phyloP scores from a whole-genome alignment of 1,284 basidiomycete species.

The Ganoderma lucidum region DNA sequence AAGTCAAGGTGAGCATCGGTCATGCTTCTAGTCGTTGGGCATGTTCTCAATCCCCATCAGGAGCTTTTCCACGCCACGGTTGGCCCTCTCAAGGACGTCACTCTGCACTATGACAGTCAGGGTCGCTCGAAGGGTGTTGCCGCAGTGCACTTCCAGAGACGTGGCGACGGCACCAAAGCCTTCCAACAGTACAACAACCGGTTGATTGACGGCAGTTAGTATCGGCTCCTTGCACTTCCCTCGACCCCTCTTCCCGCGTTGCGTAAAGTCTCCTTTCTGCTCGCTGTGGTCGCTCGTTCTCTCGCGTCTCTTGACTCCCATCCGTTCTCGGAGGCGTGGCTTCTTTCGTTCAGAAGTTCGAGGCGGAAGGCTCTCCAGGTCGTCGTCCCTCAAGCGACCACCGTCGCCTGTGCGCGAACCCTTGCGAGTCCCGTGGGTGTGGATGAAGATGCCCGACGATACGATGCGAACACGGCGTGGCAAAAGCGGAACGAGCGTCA shows the following conservation, averaged over 20 bases:
- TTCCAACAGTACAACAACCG: conserved; percentile 97
- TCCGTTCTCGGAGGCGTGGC: conserved; percentile 17
- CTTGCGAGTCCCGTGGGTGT: conserved; percentile 18
- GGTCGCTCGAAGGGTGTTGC: conserved; percentile 94
- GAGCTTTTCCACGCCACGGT: conserved; percentile 94
- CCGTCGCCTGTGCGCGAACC: conserved; percentile 7
- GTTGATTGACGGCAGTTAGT: conserved; percentile 99
- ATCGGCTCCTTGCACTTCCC: conserved; percentile 60
- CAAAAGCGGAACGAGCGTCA: conserved; percentile 27
- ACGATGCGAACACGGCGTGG: conserved; percentile 28
- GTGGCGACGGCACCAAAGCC: conserved; percentile 92
- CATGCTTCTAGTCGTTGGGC: not conserved
- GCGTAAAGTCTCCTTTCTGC: conserved; percentile 27
- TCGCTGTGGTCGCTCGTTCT: conserved; percentile 27
- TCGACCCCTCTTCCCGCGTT: conserved; percentile 38
- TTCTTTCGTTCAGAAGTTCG: conserved; percentile 15
- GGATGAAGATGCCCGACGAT: conserved; percentile 30
- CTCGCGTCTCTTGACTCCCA: conserved; percentile 1
- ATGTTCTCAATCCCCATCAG: conserved; percentile 50
- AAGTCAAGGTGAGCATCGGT: conserved; percentile 81
- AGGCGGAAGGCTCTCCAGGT: conserved; percentile 12
- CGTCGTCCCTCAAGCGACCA: conserved; percentile 19
- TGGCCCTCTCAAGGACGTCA: conserved; percentile 86
- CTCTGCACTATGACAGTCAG: conserved; percentile 84
- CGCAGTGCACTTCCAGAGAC: conserved; percentile 86